These are phyloP conservation scores for Claviceps fusiformis DNA, from an alignment of 2,329 filamentous ascomycete species.

Conservation along the genomic window DNA sequence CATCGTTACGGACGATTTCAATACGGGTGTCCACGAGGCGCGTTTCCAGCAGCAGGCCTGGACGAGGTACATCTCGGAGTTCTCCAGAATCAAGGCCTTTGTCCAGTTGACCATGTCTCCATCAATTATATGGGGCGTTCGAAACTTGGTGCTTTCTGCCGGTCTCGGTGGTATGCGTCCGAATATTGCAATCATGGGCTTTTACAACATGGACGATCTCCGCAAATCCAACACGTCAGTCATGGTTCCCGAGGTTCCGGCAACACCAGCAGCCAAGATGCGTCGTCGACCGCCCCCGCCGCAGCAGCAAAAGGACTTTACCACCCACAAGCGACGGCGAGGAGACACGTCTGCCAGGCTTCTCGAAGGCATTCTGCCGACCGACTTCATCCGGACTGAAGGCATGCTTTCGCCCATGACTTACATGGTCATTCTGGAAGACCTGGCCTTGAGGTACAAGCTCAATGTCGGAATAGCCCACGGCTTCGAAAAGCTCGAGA, in stretches of 20 bases:
- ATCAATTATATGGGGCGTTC: slow-evolving; percentile 68
- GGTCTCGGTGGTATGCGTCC: slow-evolving; percentile 80
- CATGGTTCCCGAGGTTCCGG: slow-evolving; percentile 38
- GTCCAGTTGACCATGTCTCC: slow-evolving; percentile 78
- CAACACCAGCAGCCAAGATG: slow-evolving; percentile 22
- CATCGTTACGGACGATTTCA: slow-evolving; percentile 74
- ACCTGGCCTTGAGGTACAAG: slow-evolving; percentile 61
- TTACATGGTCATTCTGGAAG: slow-evolving; percentile 74
- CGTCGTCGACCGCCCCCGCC: slow-evolving; percentile 17
- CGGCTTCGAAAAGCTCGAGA: slow-evolving; percentile 64
- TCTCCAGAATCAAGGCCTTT: slow-evolving; percentile 76
- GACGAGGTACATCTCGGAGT: slow-evolving; percentile 74
- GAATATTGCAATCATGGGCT: slow-evolving; percentile 71
- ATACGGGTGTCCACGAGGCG: slow-evolving; percentile 64
- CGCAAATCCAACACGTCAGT: slow-evolving; percentile 43
- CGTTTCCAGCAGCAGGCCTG: slow-evolving; percentile 68
- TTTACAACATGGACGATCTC: slow-evolving; percentile 69
- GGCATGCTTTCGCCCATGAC: slow-evolving; percentile 54
- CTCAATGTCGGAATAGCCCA: slow-evolving; percentile 78
- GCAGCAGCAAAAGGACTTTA: slow-evolving; percentile 15
- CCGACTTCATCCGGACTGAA: slow-evolving; percentile 55
- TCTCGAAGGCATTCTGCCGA: slow-evolving; percentile 48
- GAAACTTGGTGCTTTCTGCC: slow-evolving; percentile 69
- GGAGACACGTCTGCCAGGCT: slow-evolving; percentile 42
- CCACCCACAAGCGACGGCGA: slow-evolving; percentile 23